A percentile compares a stretch with the other conserved stretches of the same genome.
phyloP scores from a whole-genome alignment of 345 rosid genomes.

The Eucalyptus curtisii region DNA sequence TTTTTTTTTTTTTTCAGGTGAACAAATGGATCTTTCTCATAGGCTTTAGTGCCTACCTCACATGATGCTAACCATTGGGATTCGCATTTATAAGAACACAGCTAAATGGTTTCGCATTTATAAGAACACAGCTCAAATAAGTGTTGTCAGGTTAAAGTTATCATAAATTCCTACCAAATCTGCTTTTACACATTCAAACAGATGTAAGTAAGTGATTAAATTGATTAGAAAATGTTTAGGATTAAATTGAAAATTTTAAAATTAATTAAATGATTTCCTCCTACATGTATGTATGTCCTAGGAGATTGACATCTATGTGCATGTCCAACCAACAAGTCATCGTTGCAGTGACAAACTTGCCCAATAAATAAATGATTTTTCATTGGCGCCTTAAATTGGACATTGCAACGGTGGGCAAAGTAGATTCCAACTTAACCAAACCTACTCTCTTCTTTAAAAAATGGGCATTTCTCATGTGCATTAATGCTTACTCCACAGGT shows the following conservation, averaged over 20 bases:
- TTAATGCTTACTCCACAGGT: not conserved
- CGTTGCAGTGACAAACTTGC: accelerated
- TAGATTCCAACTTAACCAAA: not conserved
- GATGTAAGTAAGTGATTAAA: not conserved
- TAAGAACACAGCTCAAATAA: not conserved
- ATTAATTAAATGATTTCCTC: not conserved
- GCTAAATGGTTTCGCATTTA: not conserved
- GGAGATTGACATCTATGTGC: not conserved
- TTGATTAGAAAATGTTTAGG: accelerated
- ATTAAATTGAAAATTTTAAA: not conserved
- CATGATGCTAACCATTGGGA: not conserved
- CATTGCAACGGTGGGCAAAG: not conserved
- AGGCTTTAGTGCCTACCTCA: not conserved
- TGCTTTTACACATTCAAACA: not conserved
- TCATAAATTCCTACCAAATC: not conserved
- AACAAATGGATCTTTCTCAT: not conserved
- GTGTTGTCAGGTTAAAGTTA: not conserved
- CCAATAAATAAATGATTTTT: not conserved
- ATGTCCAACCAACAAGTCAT: not conserved
- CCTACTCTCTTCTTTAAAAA: not conserved
- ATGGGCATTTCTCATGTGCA: not conserved
- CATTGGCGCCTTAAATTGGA: accelerated
- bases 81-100: not conserved
- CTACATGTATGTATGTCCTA: not conserved
- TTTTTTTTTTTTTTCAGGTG: not conserved